Evolutionary conservation across 345 rosid genomes (phyloP).

Genomic region (Salix arbutifolia): DNA sequence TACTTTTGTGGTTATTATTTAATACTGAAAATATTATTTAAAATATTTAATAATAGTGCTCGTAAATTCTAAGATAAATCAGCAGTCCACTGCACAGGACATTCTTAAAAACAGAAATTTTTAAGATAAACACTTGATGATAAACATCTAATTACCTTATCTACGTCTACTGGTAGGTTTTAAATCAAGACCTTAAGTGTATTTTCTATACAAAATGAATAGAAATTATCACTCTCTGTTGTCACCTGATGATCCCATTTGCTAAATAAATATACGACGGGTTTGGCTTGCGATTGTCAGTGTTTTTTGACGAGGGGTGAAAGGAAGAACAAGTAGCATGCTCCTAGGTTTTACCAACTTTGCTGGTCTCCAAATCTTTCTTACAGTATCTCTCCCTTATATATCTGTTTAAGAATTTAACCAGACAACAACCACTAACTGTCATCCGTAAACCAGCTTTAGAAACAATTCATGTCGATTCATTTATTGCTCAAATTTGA

Average conservation of each 20-base stretch:
- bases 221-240: neutral
- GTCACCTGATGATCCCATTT: neutral
- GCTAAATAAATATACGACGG: neutral
- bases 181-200: too few relatives aligned
- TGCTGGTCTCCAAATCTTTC: neutral
- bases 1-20: neutral
- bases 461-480: neutral
- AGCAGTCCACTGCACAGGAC: too few relatives aligned
- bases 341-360: neutral
- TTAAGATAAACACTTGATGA: too few relatives aligned
- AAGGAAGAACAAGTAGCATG: neutral
- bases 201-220: too few relatives aligned
- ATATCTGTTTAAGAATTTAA: neutral
- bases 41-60: neutral
- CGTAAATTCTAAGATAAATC: too few relatives aligned
- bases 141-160: too few relatives aligned
- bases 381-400: neutral
- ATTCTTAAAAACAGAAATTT: too few relatives aligned
- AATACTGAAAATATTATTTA: neutral
- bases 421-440: neutral
- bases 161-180: too few relatives aligned
- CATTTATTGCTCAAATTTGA: neutral
- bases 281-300: conserved; percentile 28
- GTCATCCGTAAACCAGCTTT: neutral
- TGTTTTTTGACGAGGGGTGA: conserved; percentile 13